Evolutionary conservation across 352 stramenopile genomes (phyloP).

Genomic region (Pythium apleroticum): DNA sequence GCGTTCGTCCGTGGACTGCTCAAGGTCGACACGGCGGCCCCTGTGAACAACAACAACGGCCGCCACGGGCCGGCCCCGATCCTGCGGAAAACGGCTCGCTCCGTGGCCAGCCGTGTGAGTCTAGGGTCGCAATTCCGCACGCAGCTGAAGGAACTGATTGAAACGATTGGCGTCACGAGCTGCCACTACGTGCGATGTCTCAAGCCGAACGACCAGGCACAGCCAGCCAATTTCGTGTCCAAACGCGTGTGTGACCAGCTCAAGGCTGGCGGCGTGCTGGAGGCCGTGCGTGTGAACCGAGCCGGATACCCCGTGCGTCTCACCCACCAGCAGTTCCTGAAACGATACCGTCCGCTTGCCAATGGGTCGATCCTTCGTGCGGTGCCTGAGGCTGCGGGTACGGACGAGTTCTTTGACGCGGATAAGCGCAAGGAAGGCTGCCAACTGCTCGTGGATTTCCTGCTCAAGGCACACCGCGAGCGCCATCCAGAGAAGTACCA

Average conservation of each 20-base stretch:
- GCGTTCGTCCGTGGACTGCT: slow-evolving; percentile 68
- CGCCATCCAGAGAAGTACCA: slow-evolving; percentile 54
- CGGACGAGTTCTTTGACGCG: slow-evolving; percentile 53
- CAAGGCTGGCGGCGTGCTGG: slow-evolving; percentile 97
- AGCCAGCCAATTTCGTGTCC: slow-evolving; percentile 74
- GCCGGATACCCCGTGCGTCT: slow-evolving; percentile 98
- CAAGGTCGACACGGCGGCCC: slow-evolving; percentile 23
- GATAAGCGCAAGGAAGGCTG: slow-evolving; percentile 55
- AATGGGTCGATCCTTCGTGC: slow-evolving; percentile 62
- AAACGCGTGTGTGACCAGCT: slow-evolving; percentile 96
- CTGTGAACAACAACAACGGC: neutral
- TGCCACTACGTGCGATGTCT: slow-evolving; percentile 99
- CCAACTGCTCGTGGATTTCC: slow-evolving; percentile 58
- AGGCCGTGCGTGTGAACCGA: slow-evolving; percentile 97
- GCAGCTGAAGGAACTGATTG: slow-evolving; percentile 91
- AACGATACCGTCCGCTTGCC: slow-evolving; percentile 84
- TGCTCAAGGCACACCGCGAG: slow-evolving; percentile 68
- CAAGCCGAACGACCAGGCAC: slow-evolving; percentile 97
- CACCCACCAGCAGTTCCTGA: slow-evolving; percentile 91
- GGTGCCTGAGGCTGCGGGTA: slow-evolving; percentile 52
- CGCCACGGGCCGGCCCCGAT: slow-evolving; percentile 19
- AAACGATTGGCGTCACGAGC: slow-evolving; percentile 92
- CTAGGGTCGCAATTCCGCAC: slow-evolving; percentile 90
- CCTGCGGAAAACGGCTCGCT: slow-evolving; percentile 37
- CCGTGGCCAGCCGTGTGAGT: slow-evolving; percentile 49